Conservation (phyloP, 148 eudicot genomes). For the Rhododendron griersonianum region DNA sequence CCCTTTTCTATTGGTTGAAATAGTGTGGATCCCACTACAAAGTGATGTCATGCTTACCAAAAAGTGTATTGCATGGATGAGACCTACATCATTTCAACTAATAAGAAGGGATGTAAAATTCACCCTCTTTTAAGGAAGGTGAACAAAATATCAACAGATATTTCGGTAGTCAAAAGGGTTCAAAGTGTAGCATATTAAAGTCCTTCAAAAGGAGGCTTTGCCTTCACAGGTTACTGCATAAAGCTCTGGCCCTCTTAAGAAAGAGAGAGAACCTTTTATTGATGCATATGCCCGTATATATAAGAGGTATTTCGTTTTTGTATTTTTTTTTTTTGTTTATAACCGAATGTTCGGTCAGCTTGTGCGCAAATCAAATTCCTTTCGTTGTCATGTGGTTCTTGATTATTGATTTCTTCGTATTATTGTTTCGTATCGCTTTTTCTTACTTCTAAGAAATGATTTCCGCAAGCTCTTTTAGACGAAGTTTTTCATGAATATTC, state of each 20-base stretch:
- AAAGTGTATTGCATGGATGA: too few relatives aligned
- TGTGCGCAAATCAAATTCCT: not conserved
- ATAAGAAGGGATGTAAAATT: accelerated
- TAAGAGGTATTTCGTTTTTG: not conserved
- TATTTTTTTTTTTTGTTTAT: too few relatives aligned
- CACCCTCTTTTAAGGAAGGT: too few relatives aligned
- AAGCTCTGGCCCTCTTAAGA: not conserved
- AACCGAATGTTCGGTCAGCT: too few relatives aligned
- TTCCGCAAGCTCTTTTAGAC: not conserved
- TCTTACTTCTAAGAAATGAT: too few relatives aligned
- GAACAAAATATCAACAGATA: not conserved
- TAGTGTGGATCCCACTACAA: too few relatives aligned
- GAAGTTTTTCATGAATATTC: not conserved
- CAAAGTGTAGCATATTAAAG: not conserved
- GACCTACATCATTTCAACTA: accelerated
- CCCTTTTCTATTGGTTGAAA: too few relatives aligned
- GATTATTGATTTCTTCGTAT: not conserved
- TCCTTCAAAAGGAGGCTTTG: not conserved
- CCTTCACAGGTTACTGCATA: not conserved
- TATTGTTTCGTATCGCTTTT: not conserved
- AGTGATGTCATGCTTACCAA: too few relatives aligned
- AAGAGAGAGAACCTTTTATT: not conserved
- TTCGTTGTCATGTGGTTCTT: not conserved
- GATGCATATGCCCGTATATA: not conserved
- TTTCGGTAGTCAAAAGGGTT: not conserved